A percentile compares a stretch with the other conserved stretches of the same genome.
Conservation (phyloP, 1,284 basidiomycete genomes). For the Apiotrichum siamense region DNA sequence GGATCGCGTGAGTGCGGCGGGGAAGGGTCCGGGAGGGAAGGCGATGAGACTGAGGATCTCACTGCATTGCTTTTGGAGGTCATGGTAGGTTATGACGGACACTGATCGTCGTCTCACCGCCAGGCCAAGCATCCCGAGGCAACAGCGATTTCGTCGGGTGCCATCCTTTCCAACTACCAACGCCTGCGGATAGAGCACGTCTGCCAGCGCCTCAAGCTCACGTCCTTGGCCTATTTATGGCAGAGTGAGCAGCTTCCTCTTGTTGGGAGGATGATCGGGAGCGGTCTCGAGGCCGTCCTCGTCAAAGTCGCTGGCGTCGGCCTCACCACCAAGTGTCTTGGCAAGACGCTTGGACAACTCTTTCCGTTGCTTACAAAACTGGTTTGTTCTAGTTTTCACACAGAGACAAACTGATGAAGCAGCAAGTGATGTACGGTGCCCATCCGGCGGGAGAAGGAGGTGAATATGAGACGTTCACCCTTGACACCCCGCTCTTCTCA, state of each 20-base stretch:
- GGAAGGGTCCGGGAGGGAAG: conserved; percentile 54
- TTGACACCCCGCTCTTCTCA: conserved; percentile 86
- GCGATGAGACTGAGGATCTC: conserved; percentile 96
- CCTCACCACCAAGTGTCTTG: conserved; percentile 69
- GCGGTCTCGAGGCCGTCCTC: conserved; percentile 73
- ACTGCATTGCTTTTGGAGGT: conserved; percentile 68
- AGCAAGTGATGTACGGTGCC: conserved; percentile 78
- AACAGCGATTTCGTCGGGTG: conserved; percentile 85
- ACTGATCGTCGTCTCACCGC: not conserved
- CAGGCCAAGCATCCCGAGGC: conserved; percentile 75
- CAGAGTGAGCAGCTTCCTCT: conserved; percentile 80
- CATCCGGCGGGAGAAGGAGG: conserved; percentile 98
- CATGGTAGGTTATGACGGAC: conserved; percentile 66
- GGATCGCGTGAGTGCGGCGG: conserved; percentile 51
- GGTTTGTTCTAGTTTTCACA: conserved; percentile 51
- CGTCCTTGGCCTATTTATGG: conserved; percentile 87
- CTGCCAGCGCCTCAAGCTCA: conserved; percentile 75
- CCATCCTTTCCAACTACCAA: conserved; percentile 96
- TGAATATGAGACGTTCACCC: conserved; percentile 91
- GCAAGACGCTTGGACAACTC: conserved; percentile 70
- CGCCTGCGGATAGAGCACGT: conserved; percentile 96
- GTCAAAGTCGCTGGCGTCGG: conserved; percentile 98
- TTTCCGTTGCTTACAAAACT: conserved; percentile 66
- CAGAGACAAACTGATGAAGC: not conserved
- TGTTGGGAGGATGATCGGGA: conserved; percentile 76